Evolutionary conservation across 768 basidiomycete genomes (phyloP), one percentile per base, ranked within the genome.

Genomic region (Tricholomella constricta): DNA sequence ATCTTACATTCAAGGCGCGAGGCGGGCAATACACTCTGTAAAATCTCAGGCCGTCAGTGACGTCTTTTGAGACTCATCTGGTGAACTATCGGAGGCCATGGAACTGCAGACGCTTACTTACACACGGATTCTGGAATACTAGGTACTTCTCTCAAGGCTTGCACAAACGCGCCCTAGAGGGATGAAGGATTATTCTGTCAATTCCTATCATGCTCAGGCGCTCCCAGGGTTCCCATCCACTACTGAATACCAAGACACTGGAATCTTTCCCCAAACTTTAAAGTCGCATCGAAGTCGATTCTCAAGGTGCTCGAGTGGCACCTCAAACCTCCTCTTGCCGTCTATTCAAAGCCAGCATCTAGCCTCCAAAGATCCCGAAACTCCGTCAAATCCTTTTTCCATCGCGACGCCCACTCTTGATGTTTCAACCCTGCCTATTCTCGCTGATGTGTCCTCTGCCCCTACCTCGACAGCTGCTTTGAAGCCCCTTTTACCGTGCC

Each of bases 301-400:
- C 29, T 40, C 51, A 14, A 52, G 19, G 35, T 2, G 27, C 11
- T 26, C 35, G 19, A 41, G 36, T 26, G 19, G 43, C 37, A 36
- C 9, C 48, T 40, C 34, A 29, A 14, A 23, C 37, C 3, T 38
- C 40, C 38, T 53, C 10, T 43, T 53, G n/a, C 56, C 51, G 6
- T 26, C 51, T 44, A 45, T 50, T 23, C 20, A 27, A 9, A 32
- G 37, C 26, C 17, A 45, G n/a, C 36, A 49, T 38, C 25, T 53
- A 17, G 51, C 51, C 25, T 49, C 43, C 12, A 53, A 53, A 43
- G 25, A 3, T 53, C 32, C 51, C 41, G 51, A 47, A 35, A 41
- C 25, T 17, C 36, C 43, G 35, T 53, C 48, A 14, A 35, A 38
- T 23, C 37, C 19, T 42, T 27, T 45, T 22, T 45, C 47, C 15